Percentiles rank a stretch among this genome's conserved stretches.
phyloP scores from a whole-genome alignment of 345 rosid genomes.

The Rhodamnia rubescens region DNA sequence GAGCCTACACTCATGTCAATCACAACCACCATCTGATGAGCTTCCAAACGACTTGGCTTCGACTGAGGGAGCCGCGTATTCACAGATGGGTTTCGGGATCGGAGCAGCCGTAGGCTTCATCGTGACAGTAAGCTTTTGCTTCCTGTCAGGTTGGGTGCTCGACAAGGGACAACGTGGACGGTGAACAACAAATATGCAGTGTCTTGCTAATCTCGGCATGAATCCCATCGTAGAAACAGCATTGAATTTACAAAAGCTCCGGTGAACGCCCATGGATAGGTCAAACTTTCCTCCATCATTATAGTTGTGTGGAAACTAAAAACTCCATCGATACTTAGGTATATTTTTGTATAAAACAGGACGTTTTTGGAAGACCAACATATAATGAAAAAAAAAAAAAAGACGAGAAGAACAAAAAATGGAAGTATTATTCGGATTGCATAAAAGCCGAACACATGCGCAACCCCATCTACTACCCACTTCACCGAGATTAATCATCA shows the following conservation, averaged over 20 bases:
- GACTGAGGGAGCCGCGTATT: not conserved
- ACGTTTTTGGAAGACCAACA: too few species aligned
- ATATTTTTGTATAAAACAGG: not conserved
- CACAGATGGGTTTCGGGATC: constrained; percentile 1
- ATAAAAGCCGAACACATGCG: not conserved
- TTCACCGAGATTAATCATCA: not conserved
- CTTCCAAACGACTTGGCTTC: not conserved
- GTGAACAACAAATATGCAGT: not conserved
- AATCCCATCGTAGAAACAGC: not conserved
- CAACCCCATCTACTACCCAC: not conserved
- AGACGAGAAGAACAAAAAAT: too few species aligned
- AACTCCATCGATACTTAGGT: not conserved
- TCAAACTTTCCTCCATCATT: not conserved
- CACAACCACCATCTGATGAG: not conserved
- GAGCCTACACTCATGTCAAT: not conserved
- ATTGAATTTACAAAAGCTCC: not conserved
- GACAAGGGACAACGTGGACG: not conserved
- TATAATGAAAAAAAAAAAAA: too few species aligned
- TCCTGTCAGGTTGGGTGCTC: constrained; percentile 14
- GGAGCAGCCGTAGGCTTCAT: constrained; percentile 15
- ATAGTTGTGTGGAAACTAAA: not conserved
- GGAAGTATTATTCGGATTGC: not conserved
- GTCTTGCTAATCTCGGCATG: not conserved
- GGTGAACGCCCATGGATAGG: not conserved
- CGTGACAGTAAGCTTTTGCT: constrained; percentile 5